Evolutionary conservation across 148 eudicot species (phyloP).

Genomic region (Hydrangea macrophylla): DNA sequence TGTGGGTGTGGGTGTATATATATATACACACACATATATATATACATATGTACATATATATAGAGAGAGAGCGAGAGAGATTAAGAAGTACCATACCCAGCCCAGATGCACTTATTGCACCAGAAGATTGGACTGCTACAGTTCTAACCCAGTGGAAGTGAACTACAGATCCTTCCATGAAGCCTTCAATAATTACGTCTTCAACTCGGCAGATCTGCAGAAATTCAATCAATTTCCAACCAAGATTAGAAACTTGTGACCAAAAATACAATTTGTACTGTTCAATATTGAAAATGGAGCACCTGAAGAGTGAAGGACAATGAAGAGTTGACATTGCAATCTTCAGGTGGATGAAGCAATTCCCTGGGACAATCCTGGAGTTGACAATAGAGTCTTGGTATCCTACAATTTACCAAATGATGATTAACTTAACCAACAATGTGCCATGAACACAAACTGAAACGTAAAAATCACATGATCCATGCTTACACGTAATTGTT

Average conservation of each 20-base stretch:
- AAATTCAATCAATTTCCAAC: slow-evolving; percentile 17
- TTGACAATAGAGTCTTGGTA: slow-evolving; percentile 69
- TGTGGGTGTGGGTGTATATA: too few species aligned
- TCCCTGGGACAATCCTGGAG: slow-evolving; percentile 69
- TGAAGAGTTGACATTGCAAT: slow-evolving; percentile 86
- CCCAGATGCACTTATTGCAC: slow-evolving; percentile 78
- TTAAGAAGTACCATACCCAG: slow-evolving; percentile 50
- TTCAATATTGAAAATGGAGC: slow-evolving; percentile 20
- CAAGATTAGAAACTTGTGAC: slow-evolving; percentile 13
- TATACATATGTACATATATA: too few species aligned
- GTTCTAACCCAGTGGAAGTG: slow-evolving; percentile 89
- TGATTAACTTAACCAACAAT: slow-evolving; percentile 11
- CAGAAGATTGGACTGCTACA: slow-evolving; percentile 53
- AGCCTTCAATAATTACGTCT: slow-evolving; percentile 66
- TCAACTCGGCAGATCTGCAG: slow-evolving; percentile 89
- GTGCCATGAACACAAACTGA: slow-evolving; percentile 9
- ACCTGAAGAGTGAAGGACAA: slow-evolving; percentile 89
- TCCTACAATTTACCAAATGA: slow-evolving; percentile 37
- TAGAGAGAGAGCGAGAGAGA: background rate
- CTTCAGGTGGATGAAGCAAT: slow-evolving; percentile 90
- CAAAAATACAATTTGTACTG: background rate
- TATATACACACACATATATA: too few species aligned
- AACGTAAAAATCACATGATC: slow-evolving; percentile 4
- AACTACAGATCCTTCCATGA: slow-evolving; percentile 79
- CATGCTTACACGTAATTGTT: slow-evolving; percentile 44